phyloP scores from a whole-genome alignment of 495 filamentous ascomycete genomes.

The Daldinia bambusicola region DNA sequence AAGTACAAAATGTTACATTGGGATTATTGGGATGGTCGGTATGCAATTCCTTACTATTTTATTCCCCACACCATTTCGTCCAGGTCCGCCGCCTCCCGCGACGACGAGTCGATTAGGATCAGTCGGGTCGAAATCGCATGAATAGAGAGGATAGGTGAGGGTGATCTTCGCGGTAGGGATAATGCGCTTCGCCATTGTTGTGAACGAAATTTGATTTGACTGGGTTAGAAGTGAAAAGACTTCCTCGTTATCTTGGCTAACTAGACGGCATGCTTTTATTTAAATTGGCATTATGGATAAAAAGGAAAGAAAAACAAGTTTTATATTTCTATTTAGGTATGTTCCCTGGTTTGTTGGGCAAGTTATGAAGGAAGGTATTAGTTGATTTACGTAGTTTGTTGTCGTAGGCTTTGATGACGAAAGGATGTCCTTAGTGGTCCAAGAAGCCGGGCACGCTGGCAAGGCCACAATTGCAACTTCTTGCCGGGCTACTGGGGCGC shows the following conservation, averaged over 20 bases:
- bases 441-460: slow-evolving; percentile 19
- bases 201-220: slow-evolving; percentile 17
- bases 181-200: slow-evolving; percentile 47
- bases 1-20: slow-evolving; percentile 2
- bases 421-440: slow-evolving; percentile 4
- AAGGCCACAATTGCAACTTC: slow-evolving; percentile 35
- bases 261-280: slow-evolving; percentile 19
- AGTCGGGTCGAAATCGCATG: slow-evolving; percentile 87
- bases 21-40: neutral
- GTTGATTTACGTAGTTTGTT: neutral
- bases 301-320: neutral
- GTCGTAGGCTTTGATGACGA: slow-evolving; percentile 29
- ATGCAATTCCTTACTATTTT: slow-evolving; percentile 72
- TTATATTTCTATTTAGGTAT: neutral
- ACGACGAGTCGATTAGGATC: slow-evolving; percentile 80
- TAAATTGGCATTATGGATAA: slow-evolving; percentile 20
- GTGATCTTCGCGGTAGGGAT: slow-evolving; percentile 66
- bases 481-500: slow-evolving; percentile 2
- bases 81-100: slow-evolving; percentile 90
- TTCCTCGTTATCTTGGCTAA: slow-evolving; percentile 16
- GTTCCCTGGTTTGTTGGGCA: neutral
- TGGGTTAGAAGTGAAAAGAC: slow-evolving; percentile 8
- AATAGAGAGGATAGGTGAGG: slow-evolving; percentile 87
- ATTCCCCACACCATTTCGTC: slow-evolving; percentile 86
- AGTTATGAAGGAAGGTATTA: neutral